phyloP scores from a whole-genome alignment of 2,329 filamentous ascomycete genomes.

The Epichloe aotearoae region DNA sequence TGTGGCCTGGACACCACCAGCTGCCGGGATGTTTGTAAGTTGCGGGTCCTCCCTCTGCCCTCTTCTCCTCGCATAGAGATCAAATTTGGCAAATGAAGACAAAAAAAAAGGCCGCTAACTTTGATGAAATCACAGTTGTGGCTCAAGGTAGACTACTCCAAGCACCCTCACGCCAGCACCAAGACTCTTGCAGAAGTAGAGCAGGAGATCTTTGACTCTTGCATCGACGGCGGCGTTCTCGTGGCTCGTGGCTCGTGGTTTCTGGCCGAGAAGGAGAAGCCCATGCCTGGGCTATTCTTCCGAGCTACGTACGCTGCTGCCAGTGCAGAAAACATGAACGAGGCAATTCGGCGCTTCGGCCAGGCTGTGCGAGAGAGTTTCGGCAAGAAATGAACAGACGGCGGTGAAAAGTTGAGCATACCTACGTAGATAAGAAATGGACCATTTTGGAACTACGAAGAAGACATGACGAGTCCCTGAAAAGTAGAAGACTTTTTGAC shows the following conservation, averaged over 20 bases:
- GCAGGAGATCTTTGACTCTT: constrained; percentile 69
- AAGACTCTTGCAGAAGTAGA: constrained; percentile 56
- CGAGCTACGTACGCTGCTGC: constrained; percentile 82
- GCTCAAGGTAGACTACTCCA: constrained; percentile 53
- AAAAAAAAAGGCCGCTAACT: background rate
- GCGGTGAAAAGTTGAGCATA: background rate
- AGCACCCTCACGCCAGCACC: constrained; percentile 46
- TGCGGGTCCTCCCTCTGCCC: background rate
- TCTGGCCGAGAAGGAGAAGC: constrained; percentile 54
- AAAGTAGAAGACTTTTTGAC: too few species aligned
- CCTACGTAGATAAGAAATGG: background rate
- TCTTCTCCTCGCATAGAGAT: background rate
- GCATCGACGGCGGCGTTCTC: constrained; percentile 65
- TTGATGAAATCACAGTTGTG: constrained; percentile 40
- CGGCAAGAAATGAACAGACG: constrained; percentile 17
- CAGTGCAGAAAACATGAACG: constrained; percentile 52
- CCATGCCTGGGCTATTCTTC: constrained; percentile 62
- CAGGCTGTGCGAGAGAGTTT: constrained; percentile 53
- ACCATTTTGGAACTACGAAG: background rate
- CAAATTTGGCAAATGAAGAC: background rate
- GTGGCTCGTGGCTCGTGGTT: constrained; percentile 87
- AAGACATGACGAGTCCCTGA: background rate
- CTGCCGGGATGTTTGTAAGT: constrained; percentile 87
- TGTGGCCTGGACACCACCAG: constrained; percentile 66
- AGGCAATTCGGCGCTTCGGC: constrained; percentile 64